These are phyloP conservation scores for Camelina neglecta DNA, from an alignment of 345 rosid species.

Conservation along the genomic window DNA sequence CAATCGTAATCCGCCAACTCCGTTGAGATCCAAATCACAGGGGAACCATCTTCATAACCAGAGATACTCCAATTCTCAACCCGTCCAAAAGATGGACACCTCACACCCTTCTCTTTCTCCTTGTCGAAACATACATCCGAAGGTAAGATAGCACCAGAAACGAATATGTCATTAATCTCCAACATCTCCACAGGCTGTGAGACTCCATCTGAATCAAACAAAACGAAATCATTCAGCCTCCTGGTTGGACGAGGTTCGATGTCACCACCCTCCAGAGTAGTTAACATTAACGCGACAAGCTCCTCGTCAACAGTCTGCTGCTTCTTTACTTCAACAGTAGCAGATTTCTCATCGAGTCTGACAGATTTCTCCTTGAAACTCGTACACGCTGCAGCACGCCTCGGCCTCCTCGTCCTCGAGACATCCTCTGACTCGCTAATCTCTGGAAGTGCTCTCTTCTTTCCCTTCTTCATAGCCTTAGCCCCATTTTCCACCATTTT, in stretches of 20 bases:
- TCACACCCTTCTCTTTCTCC: constrained; percentile 54
- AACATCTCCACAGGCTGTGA: constrained; percentile 63
- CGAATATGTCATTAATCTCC: constrained; percentile 58
- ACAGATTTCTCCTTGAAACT: constrained; percentile 67
- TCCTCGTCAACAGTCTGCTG: constrained; percentile 60
- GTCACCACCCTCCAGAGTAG: constrained; percentile 46
- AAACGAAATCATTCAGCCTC: constrained; percentile 59
- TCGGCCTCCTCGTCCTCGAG: constrained; percentile 59
- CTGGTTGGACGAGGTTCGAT: constrained; percentile 53
- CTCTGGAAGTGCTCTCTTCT: constrained; percentile 47
- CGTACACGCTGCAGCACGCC: constrained; percentile 77
- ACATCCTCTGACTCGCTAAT: constrained; percentile 32
- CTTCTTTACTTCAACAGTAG: constrained; percentile 54
- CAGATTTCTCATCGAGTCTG: constrained; percentile 49
- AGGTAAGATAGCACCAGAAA: constrained; percentile 60
- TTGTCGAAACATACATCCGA: constrained; percentile 48
- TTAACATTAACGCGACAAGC: constrained; percentile 48
- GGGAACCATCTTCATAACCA: constrained; percentile 71
- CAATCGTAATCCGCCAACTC: constrained; percentile 66
- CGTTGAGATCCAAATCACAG: constrained; percentile 70
- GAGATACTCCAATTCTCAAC: constrained; percentile 67
- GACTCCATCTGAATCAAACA: constrained; percentile 52
- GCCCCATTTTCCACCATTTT: constrained; percentile 28
- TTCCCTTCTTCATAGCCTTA: constrained; percentile 30
- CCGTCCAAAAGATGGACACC: constrained; percentile 59